phyloP scores from a whole-genome alignment of 257 asterid species.

The Lithospermum erythrorhizon region DNA sequence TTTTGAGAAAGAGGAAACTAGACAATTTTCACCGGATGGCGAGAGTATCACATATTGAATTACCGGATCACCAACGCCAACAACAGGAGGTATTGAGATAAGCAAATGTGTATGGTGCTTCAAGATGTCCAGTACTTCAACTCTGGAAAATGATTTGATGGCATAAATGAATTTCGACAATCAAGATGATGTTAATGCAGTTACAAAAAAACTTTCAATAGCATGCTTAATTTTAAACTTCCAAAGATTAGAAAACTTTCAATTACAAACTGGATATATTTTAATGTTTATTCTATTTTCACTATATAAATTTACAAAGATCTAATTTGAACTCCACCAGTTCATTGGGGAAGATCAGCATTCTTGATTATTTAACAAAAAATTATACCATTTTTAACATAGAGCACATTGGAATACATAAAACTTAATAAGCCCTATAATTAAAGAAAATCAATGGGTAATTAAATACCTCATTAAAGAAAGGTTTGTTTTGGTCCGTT shows the following conservation, averaged over 20 bases:
- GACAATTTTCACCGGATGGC: no score
- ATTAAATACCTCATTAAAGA: not conserved
- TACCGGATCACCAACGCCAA: constrained; percentile 75
- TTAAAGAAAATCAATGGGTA: not conserved
- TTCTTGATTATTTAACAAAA: no score
- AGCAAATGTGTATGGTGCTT: constrained; percentile 61
- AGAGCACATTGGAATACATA: not conserved
- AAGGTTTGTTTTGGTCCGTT: no score
- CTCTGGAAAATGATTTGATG: constrained; percentile 28
- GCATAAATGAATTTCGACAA: constrained; percentile 3
- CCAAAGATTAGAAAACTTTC: no score
- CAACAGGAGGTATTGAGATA: constrained; percentile 58
- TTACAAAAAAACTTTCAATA: not conserved
- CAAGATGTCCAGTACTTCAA: constrained; percentile 55
- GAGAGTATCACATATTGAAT: constrained; percentile 5
- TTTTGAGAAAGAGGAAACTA: no score
- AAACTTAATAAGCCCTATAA: not conserved
- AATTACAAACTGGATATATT: no score
- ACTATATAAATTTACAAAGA: no score
- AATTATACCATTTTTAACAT: not conserved
- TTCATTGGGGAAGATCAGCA: no score
- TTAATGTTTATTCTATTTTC: no score
- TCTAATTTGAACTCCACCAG: no score
- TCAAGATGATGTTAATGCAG: not conserved
- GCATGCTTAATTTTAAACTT: no score